These are phyloP conservation scores for Bombardia bombarda DNA, from an alignment of 495 filamentous ascomycete genomes.

Conservation along the genomic window DNA sequence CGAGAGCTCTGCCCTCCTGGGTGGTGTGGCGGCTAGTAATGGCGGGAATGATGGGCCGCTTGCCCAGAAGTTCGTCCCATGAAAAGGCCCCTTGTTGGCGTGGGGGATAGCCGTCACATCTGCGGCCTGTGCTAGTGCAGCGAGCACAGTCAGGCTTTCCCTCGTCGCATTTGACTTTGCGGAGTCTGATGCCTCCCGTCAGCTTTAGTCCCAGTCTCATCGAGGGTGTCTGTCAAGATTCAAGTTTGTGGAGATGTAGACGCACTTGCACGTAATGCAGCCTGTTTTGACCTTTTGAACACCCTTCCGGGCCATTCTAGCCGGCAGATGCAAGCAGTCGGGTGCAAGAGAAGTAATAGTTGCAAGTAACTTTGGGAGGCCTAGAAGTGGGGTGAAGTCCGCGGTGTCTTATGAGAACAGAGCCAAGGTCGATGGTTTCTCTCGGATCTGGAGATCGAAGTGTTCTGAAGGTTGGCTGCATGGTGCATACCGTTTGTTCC, in stretches of 20 bases:
- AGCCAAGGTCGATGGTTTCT: too few relatives aligned
- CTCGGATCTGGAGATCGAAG: too few relatives aligned
- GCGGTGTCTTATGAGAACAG: background rate
- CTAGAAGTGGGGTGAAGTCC: background rate
- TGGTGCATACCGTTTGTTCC: too few relatives aligned
- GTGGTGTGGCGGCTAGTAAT: constrained; percentile 12
- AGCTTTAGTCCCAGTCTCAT: background rate
- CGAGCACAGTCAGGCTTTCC: constrained; percentile 23
- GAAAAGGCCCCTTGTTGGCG: constrained; percentile 10
- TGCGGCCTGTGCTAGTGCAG: constrained; percentile 22
- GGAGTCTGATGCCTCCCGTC: constrained; percentile 6
- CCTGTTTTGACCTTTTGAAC: constrained; percentile 29
- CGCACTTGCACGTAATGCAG: constrained; percentile 33
- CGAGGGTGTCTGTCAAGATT: constrained; percentile 1
- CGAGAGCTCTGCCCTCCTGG: constrained; percentile 27
- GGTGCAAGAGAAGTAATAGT: background rate
- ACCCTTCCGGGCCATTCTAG: constrained; percentile 28
- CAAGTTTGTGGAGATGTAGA: constrained; percentile 1
- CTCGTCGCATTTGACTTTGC: constrained; percentile 35
- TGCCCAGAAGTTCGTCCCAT: constrained; percentile 18
- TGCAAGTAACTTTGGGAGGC: background rate
- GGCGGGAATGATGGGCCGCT: constrained; percentile 16
- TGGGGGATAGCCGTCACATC: constrained; percentile 23
- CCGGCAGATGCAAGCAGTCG: background rate
- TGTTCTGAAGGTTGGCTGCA: too few relatives aligned